Percentiles rank a stretch among this genome's conserved stretches.
These are phyloP conservation scores for Geotrichum australiense DNA, from an alignment of 1,139 yeast genomes.

Conservation along the genomic window DNA sequence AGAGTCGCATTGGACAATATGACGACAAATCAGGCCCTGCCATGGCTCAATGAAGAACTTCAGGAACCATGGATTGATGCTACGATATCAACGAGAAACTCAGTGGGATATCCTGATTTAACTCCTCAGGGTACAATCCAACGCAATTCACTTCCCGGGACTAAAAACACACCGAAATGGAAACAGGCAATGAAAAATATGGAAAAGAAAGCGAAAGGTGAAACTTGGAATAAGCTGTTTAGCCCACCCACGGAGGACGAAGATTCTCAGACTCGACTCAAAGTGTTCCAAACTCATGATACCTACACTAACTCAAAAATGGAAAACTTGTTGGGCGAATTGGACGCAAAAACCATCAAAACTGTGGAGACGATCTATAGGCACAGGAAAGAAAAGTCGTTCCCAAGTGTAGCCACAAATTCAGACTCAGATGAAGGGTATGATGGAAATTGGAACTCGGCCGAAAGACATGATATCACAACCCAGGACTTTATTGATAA, in stretches of 20 bases:
- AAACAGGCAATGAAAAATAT: conserved; percentile 6
- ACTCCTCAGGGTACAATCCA: not conserved
- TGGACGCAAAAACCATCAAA: conserved; percentile 3
- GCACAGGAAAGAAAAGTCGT: not conserved
- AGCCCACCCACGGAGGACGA: not conserved
- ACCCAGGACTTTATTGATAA: conserved; percentile 18
- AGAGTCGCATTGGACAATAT: too few species aligned
- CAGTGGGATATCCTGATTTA: too few species aligned
- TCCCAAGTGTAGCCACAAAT: conserved; percentile 1
- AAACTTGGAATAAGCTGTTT: conserved; percentile 2
- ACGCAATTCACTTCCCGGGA: conserved; percentile 1
- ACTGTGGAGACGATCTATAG: not conserved
- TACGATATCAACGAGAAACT: not conserved
- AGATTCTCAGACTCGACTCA: conserved; percentile 11
- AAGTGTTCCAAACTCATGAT: conserved; percentile 16
- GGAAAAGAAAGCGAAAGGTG: not conserved
- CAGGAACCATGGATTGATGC: conserved; percentile 15
- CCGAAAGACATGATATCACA: conserved; percentile 15
- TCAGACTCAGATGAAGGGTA: conserved; percentile 1
- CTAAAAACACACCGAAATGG: conserved; percentile 12
- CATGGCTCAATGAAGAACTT: conserved; percentile 12
- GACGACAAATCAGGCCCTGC: not conserved
- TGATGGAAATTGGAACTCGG: conserved; percentile 14
- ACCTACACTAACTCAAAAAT: conserved; percentile 15
- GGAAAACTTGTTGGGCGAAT: conserved; percentile 9